Evolutionary conservation across 2,329 filamentous ascomycete genomes (phyloP).

Genomic region (Macrophomina phaseolina): DNA sequence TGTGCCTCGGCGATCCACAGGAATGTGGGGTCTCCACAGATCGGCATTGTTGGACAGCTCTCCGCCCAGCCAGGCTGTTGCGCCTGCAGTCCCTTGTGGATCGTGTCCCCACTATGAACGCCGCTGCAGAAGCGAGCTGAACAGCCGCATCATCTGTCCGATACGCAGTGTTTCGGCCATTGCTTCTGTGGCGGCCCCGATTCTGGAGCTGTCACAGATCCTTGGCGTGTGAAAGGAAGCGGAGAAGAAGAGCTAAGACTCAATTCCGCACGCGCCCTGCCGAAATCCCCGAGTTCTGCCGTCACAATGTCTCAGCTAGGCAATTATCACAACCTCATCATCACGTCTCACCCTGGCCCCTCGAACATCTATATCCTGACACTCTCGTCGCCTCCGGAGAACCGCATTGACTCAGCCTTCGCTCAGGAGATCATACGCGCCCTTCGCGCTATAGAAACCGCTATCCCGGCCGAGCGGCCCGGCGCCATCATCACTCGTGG

Average conservation of each 20-base stretch:
- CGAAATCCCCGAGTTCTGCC: background rate
- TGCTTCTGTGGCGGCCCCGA: background rate
- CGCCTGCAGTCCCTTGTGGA: slow-evolving; percentile 13
- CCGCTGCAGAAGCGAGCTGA: background rate
- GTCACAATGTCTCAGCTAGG: slow-evolving; percentile 11
- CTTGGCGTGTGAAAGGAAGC: background rate
- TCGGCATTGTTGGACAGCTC: slow-evolving; percentile 13
- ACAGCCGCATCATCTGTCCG: background rate
- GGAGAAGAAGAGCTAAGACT: background rate
- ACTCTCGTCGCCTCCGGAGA: slow-evolving; percentile 61
- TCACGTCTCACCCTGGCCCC: background rate
- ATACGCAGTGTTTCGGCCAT: background rate
- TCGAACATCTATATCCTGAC: slow-evolving; percentile 57
- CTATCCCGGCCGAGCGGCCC: slow-evolving; percentile 37
- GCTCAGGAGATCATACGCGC: slow-evolving; percentile 60
- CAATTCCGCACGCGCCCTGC: background rate
- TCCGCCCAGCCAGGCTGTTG: slow-evolving; percentile 12
- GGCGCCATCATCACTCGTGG: slow-evolving; percentile 55
- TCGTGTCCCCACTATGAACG: slow-evolving; percentile 10
- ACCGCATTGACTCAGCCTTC: slow-evolving; percentile 57
- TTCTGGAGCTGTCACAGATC: background rate
- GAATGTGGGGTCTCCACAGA: slow-evolving; percentile 24
- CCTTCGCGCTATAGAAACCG: slow-evolving; percentile 54
- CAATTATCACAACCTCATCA: slow-evolving; percentile 13
- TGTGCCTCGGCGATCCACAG: slow-evolving; percentile 19